phyloP scores from a whole-genome alignment of 768 basidiomycete species.

The Mycena haematopus region DNA sequence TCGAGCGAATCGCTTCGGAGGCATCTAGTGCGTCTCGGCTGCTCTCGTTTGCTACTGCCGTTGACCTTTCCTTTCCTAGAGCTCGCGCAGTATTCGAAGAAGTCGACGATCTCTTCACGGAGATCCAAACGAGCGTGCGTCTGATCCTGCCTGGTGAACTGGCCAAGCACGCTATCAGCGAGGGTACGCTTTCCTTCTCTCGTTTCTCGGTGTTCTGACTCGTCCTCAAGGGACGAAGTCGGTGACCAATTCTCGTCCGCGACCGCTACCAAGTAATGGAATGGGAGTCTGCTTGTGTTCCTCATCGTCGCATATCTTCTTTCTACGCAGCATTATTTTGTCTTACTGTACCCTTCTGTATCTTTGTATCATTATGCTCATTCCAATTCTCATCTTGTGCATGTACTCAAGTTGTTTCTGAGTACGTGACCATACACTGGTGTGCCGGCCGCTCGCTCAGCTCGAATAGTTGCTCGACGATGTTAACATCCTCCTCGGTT shows the following conservation, averaged over 20 bases:
- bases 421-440: too few species aligned
- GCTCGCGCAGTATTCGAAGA: constrained; percentile 97
- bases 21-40: constrained; percentile 72
- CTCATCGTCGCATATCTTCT: constrained; percentile 4
- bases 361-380: constrained; percentile 28
- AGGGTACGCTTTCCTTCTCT: constrained; percentile 53
- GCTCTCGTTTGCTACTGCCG: not conserved
- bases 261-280: constrained; percentile 36
- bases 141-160: constrained; percentile 97
- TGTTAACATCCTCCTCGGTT: too few species aligned
- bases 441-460: too few species aligned
- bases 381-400: constrained; percentile 16
- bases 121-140: constrained; percentile 97
- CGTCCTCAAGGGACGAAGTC: constrained; percentile 26
- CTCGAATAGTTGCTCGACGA: too few species aligned
- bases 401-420: not conserved
- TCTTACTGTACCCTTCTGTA: too few species aligned
- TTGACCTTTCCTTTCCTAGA: constrained; percentile 51
- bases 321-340: constrained; percentile 25
- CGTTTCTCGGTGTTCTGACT: constrained; percentile 2
- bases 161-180: constrained; percentile 90
- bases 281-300: not conserved
- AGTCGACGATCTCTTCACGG: constrained; percentile 99
- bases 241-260: constrained; percentile 66
- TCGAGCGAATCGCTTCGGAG: constrained; percentile 91